Base-by-base conservation (phyloP, 2,329 filamentous ascomycete species). In the Fusarium sp. region DNA sequence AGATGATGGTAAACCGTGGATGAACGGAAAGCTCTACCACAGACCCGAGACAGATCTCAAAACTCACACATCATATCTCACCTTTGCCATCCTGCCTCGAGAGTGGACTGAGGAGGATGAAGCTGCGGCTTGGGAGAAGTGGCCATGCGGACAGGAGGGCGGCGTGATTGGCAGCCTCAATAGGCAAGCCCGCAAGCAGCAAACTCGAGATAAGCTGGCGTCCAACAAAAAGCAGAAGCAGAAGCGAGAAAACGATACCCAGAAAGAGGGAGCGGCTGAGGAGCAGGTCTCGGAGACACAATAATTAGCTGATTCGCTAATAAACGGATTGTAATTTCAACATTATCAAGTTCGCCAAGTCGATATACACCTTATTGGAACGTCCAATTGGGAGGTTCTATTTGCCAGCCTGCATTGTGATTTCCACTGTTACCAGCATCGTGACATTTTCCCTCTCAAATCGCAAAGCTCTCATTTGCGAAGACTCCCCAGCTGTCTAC, bases 41-140 rank as follows among this genome's bases (percentile, higher is more conserved):
- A 85, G 92, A 24, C 88, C 91, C 0, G 95, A 99, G 78, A 80
- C 88, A 0, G 95, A 99, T 72, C 80, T 98, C 58, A 97, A 97
- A 83, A 95, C 91, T 7, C 95, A 99, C 77, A 99, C 95, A 0
- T 95, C 91, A n/a, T 99, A 99, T 75, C 84, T 99, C 5, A 91
- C 96, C 5, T 99, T 99, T 79, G 95, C 95, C 0, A 81, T 95
- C 4, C 78, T 99, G 58, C 94, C 95, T n/a, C 83, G 88, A 39
- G 88, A 91, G 61, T 99, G 95, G 95, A 88, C 82, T 0, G 89
- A 87, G 32, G 91, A 90, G 58, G 92, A 97, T 65, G 95, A 99
- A 77, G 84, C 83, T 29, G 83, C 83, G 28, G 88, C 88, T 46
- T 78, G 84, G 64, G 80, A 83, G 48, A 85, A 83, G 62, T 92